Evolutionary conservation across 2,329 filamentous ascomycete genomes (phyloP).

Genomic region (Pyrenochaeta sp.): DNA sequence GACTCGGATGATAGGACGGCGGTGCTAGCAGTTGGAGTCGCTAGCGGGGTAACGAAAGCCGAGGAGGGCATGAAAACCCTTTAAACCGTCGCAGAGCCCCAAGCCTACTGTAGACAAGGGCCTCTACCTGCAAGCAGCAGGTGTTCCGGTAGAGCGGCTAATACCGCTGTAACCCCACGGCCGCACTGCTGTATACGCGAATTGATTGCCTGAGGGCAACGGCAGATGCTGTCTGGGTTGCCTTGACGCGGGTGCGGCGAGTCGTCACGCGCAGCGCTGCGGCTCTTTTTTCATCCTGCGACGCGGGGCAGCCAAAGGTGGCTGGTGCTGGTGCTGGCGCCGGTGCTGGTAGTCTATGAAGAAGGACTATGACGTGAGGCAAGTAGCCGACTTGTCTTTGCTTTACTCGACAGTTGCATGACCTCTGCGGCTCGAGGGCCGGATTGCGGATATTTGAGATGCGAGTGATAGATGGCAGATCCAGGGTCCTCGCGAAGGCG

Average conservation of each 20-base stretch:
- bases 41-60: slow-evolving; percentile 44
- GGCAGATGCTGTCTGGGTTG: slow-evolving; percentile 13
- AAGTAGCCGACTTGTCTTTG: not conserved
- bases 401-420: not conserved
- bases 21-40: slow-evolving; percentile 19
- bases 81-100: slow-evolving; percentile 19
- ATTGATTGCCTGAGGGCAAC: slow-evolving; percentile 19
- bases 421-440: not conserved
- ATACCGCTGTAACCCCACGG: slow-evolving; percentile 11
- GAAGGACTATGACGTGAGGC: slow-evolving; percentile 11
- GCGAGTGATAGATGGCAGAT: not conserved
- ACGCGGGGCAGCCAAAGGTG: slow-evolving; percentile 15
- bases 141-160: slow-evolving; percentile 21
- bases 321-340: not conserved
- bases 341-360: too few species aligned
- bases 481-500: not conserved
- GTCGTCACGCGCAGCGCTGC: slow-evolving; percentile 16
- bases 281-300: slow-evolving; percentile 6
- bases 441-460: too few species aligned
- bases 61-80: slow-evolving; percentile 28
- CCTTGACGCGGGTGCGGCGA: slow-evolving; percentile 4
- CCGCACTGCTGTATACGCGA: slow-evolving; percentile 4
- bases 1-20: slow-evolving; percentile 18
- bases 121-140: slow-evolving; percentile 21
- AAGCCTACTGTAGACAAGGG: slow-evolving; percentile 7